Evolutionary conservation across 768 basidiomycete genomes (phyloP), one percentile per base, ranked within the genome.

Genomic region (Podaxis sp.): DNA sequence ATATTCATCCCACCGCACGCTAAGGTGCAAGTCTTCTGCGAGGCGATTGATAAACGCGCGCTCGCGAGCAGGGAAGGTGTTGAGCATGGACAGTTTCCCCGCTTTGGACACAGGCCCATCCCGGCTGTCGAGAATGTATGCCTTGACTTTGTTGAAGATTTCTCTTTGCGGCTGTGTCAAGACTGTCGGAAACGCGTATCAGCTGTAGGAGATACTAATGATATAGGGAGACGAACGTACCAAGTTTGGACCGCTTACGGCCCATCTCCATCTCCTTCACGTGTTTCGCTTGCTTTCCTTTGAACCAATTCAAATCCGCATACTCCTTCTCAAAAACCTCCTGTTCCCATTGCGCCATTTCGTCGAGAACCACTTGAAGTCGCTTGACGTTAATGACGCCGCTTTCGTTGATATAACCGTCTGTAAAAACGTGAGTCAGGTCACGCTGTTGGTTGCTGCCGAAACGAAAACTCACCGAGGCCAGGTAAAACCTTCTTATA

Each of bases 261-360:
- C 80, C 86, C 63, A 79, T 75, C 69, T 90, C 90, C 77, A 86
- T 79, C 66, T 86, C 85, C 63, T 85, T 83, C 49, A 84, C 68
- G 68, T 89, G 84, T 72, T 89, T 93, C 41, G 76, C 77, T 71
- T 95, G 94, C 77, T 98, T 97, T 12, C 95, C 93, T 76, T 94
- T 96, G 74, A 90, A 91, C 93, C 94, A 98, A 68, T 89, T 95
- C 67, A 86, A 65, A 71, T 98, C 96, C 6, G 89, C 86, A 66
- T 89, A 91, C 71, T 96, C 96, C 74, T 87, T 90, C 81, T 97
- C 90, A 66, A 96, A 99, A 2, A 93, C 81, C 61, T 96, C 95
- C 60, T 84, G 79, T 74, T 99, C 97, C 84, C 93, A 94, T 11
- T 83, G 75, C 2, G 85, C 85, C 84, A 99, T 90, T 77, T 97